Evolutionary conservation across 1,139 yeast genomes (phyloP), one percentile per base, ranked within the genome.

Genomic region (Magnusiomyces suaveolens): DNA sequence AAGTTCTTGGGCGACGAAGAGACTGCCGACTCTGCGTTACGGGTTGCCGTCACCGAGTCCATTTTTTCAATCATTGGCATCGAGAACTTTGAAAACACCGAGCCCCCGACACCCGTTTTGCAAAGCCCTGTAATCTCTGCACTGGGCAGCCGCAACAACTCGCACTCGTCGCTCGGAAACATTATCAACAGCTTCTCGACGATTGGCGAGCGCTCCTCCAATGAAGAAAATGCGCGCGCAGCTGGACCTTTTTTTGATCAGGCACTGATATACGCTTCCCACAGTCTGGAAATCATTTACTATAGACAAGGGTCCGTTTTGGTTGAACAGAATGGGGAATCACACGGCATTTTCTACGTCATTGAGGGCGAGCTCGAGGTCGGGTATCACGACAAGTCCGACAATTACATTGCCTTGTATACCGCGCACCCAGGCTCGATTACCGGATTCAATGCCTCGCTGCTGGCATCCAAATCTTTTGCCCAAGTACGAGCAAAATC

Each of bases 381-480:
- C 0, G 74, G 77, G 3, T 74, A 75, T 58, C 60, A 67, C 10
- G 69, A 69, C 44, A 68, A 61, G 55, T 51, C 56, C 48, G 63
- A 61, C 43, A 62, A 62, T 3, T 78, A 77, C 54, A 72, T 72
- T 46, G 68, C 69, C 23, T 67, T 87, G 1, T 84, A 82, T 62
- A 75, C 81, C 0, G 83, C 88, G 1, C 72, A 76, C 36, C 75
- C 84, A 2, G 97, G 97, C 3, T 95, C 95, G 1, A 69, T 92
- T 21, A 94, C 94, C 0, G 97, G 98, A 0, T 90, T 87, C 64
- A 69, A 90, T 53, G 87, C 95, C 1, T 79, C 95, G 0, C 72
- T 89, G 20, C 78, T 89, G 16, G 95, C 96, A 0, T 82, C 84
- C 60, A 80, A 83, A 57, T 87, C 97, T 0, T 80, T 88, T 63